phyloP scores from a whole-genome alignment of 371 early-diverging fungal genomes.

The Syncephalastrum contaminatum region DNA sequence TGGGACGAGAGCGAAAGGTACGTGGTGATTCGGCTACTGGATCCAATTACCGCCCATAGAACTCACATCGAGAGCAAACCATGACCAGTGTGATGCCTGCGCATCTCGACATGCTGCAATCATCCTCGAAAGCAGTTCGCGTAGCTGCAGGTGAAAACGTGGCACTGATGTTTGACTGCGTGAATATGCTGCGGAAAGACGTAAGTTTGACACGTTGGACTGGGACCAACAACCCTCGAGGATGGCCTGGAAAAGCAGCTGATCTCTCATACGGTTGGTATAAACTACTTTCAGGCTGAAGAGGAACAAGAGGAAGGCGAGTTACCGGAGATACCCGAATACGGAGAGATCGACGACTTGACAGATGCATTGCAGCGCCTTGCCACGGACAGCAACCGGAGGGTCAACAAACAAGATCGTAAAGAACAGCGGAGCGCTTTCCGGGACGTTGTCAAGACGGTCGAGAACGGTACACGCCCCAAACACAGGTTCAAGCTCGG shows the following conservation, averaged over 20 bases:
- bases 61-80: background rate
- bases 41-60: too few relatives aligned
- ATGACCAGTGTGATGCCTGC: constrained; percentile 27
- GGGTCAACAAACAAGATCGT: constrained; percentile 61
- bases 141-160: constrained; percentile 73
- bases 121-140: constrained; percentile 58
- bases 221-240: background rate
- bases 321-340: constrained; percentile 32
- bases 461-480: constrained; percentile 50
- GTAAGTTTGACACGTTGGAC: background rate
- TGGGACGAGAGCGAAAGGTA: constrained; percentile 46
- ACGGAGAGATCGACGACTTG: constrained; percentile 52
- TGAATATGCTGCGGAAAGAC: background rate
- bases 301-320: constrained; percentile 38
- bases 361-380: constrained; percentile 49
- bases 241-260: background rate
- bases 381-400: constrained; percentile 54
- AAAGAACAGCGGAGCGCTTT: constrained; percentile 62
- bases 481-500: constrained; percentile 42
- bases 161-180: constrained; percentile 63
- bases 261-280: background rate
- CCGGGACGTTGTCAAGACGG: constrained; percentile 60
- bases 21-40: background rate
- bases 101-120: constrained; percentile 54
- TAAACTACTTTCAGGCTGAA: constrained; percentile 22